Base-by-base conservation (phyloP, 1,284 basidiomycete species). In the Trametes versicolor region DNA sequence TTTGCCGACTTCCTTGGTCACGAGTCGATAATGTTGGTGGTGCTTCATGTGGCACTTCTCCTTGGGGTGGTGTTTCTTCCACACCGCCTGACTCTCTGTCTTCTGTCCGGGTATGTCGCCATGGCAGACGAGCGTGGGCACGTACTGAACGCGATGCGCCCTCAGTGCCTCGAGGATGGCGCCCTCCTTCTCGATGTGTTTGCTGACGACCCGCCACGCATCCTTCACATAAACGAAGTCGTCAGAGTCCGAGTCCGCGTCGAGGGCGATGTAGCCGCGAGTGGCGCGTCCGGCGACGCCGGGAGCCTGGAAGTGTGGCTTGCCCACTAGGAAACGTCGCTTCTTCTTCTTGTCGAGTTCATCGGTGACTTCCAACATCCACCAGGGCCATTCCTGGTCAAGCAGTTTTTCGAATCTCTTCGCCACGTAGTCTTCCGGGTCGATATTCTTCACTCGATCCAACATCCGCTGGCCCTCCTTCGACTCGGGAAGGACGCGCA, bases 181-280 rank as follows among this genome's bases (percentile, higher is more conserved):
- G 25, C 48, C 48, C n/a, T 50, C 48, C 25, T 50, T 29, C 2
- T 50, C 25, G 48, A 50, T 50, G 13, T 19, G 4, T 12, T 50
- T 19, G 25, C 13, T 29, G 27, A 50, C 48, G 25, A 50, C 48
- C 12, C 48, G 48, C 48, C 48, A 50, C 12, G 48, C 48, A 13
- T 50, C 48, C 27, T 50, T 50, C 13, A 50, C 27, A 25, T 50
- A 50, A 3, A 50, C 48, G 48, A 50, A 32, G 19, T 50, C 48
- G 2, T 17, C n/a, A 5, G 15, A 19, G 15, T 2, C 3, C 7
- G 57, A 27, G 25, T 66, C 55, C 19, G 25, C 61, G 1, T 52
- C 53, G 15, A 65, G 65, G 0, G 71, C 71, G 4, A 68, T 60
- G 34, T 58, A 63, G 8, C 64, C 61, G 7, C 53, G 60, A n/a